These are phyloP conservation scores for Pyrus bretschneideri DNA, from an alignment of 306 rosid species.

Conservation along the genomic window DNA sequence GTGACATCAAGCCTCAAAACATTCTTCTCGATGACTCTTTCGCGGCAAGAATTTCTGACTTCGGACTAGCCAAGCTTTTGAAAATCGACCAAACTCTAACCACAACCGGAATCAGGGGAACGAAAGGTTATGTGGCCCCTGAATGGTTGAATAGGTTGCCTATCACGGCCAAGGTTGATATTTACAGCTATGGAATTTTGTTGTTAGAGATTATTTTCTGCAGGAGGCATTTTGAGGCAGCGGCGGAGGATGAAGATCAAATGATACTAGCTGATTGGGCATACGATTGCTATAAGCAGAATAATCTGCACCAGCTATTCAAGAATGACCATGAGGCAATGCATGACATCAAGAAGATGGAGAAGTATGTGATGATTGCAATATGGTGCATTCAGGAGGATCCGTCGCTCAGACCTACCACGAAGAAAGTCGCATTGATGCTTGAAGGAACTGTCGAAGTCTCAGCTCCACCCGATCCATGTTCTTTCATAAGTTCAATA, in stretches of 20 bases:
- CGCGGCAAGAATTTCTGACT: conserved; percentile 12
- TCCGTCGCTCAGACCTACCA: background rate
- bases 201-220: conserved; percentile 11
- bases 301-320: background rate
- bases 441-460: background rate
- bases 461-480: background rate
- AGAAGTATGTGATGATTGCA: conserved; percentile 6
- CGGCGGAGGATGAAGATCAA: background rate
- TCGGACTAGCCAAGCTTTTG: conserved; percentile 27
- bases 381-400: background rate
- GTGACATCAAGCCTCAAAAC: background rate
- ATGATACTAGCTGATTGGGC: conserved; percentile 29
- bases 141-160: background rate
- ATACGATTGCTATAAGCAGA: conserved; percentile 17
- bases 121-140: background rate
- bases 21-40: conserved; percentile 14
- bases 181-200: conserved; percentile 28
- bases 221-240: background rate
- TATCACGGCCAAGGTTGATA: conserved; percentile 17
- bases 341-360: conserved; percentile 12
- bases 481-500: background rate
- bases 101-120: background rate
- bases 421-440: background rate
- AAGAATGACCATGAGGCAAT: conserved; percentile 11
- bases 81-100: background rate